These are phyloP conservation scores for Vigna angularis DNA, from an alignment of 306 rosid genomes.

Conservation along the genomic window DNA sequence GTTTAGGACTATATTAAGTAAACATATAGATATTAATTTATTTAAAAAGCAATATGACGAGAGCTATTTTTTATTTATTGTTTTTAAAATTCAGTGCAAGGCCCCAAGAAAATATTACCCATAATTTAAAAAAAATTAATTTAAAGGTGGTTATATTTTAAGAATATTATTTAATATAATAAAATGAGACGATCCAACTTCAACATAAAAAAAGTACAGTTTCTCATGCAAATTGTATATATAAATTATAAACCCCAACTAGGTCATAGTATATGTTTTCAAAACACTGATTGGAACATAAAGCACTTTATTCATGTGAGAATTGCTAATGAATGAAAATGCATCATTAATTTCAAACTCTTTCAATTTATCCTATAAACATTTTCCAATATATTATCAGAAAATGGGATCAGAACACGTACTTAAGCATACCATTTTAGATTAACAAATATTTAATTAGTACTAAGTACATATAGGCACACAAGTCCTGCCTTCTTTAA, in stretches of 20 bases:
- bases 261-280: background rate
- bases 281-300: background rate
- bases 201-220: background rate
- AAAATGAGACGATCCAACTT: background rate
- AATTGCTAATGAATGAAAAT: background rate
- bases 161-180: background rate
- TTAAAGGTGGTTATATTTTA: background rate
- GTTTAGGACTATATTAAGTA: too few relatives aligned
- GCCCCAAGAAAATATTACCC: too few relatives aligned
- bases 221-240: background rate
- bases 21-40: too few relatives aligned
- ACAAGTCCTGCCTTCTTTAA: conserved; percentile 10
- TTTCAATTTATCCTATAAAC: background rate
- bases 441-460: background rate
- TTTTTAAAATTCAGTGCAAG: too few relatives aligned
- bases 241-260: background rate
- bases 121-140: background rate
- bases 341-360: background rate
- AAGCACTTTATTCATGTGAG: background rate
- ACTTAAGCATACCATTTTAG: background rate
- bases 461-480: background rate
- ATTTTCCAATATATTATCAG: background rate
- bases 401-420: background rate
- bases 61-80: too few relatives aligned
- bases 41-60: too few relatives aligned